These are phyloP conservation scores for Camellia oleifera DNA, from an alignment of 179 eudicot genomes.

Conservation along the genomic window DNA sequence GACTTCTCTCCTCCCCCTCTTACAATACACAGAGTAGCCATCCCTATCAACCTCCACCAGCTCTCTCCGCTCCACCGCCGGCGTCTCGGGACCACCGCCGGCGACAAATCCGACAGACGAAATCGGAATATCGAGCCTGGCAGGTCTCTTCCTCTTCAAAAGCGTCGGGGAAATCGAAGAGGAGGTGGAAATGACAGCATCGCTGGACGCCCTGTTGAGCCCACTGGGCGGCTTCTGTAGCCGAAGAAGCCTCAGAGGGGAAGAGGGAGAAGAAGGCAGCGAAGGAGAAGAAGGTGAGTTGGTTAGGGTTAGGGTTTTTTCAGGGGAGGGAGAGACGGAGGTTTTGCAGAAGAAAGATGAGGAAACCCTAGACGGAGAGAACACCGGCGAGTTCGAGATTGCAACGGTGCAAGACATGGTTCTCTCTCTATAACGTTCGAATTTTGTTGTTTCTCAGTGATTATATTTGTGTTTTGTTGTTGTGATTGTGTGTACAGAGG, in stretches of 20 bases:
- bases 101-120: conserved; percentile 8
- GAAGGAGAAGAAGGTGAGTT: conserved; percentile 24
- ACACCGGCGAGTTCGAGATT: conserved; percentile 68
- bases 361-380: conserved; percentile 54
- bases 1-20: conserved; percentile 70
- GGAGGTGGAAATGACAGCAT: conserved; percentile 4
- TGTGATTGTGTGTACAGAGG: neutral
- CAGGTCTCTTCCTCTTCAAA: conserved; percentile 75
- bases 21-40: conserved; percentile 81
- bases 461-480: neutral
- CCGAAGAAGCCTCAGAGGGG: conserved; percentile 30
- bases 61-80: conserved; percentile 20
- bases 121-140: conserved; percentile 53
- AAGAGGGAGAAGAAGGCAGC: conserved; percentile 18
- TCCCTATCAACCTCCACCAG: conserved; percentile 58
- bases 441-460: neutral
- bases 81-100: conserved; percentile 15
- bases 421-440: conserved; percentile 13
- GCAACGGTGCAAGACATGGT: conserved; percentile 66
- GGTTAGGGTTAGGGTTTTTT: conserved; percentile 11
- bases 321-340: conserved; percentile 29
- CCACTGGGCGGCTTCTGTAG: conserved; percentile 36
- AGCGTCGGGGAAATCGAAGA: conserved; percentile 30
- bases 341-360: conserved; percentile 28
- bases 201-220: conserved; percentile 24